phyloP scores from a whole-genome alignment of 805 yeast genomes.

The Candida berthetii region DNA sequence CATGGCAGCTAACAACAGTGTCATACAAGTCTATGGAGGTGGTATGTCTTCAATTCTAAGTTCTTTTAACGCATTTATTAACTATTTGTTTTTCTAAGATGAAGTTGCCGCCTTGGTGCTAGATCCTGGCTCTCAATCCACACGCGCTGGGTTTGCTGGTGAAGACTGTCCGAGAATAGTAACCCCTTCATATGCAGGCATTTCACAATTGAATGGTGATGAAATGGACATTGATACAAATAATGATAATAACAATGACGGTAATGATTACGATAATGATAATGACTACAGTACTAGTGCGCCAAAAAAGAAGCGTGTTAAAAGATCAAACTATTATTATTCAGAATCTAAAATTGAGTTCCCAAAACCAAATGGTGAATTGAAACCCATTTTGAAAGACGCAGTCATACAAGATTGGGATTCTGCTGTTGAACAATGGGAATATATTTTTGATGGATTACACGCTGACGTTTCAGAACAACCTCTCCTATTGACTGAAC shows the following conservation, averaged over 20 bases:
- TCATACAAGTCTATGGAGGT: slow-evolving; percentile 49
- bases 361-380: slow-evolving; percentile 46
- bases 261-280: background rate
- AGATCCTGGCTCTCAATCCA: slow-evolving; percentile 83
- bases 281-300: slow-evolving; percentile 2
- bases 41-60: slow-evolving; percentile 10
- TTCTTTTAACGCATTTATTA: no score
- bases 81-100: slow-evolving; percentile 29
- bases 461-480: slow-evolving; percentile 53
- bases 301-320: slow-evolving; percentile 3
- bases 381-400: slow-evolving; percentile 54
- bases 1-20: slow-evolving; percentile 14
- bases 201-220: slow-evolving; percentile 10
- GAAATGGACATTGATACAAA: slow-evolving; percentile 18
- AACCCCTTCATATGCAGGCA: slow-evolving; percentile 64
- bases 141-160: slow-evolving; percentile 89
- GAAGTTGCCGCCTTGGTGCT: slow-evolving; percentile 88
- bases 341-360: slow-evolving; percentile 37
- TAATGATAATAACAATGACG: no score
- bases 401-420: slow-evolving; percentile 81
- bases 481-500: slow-evolving; percentile 81
- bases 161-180: slow-evolving; percentile 79
- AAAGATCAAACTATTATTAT: slow-evolving; percentile 21
- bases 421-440: slow-evolving; percentile 70
- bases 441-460: slow-evolving; percentile 48